phyloP scores from a whole-genome alignment of 805 yeast species.

The Wickerhamomyces ciferrii region DNA sequence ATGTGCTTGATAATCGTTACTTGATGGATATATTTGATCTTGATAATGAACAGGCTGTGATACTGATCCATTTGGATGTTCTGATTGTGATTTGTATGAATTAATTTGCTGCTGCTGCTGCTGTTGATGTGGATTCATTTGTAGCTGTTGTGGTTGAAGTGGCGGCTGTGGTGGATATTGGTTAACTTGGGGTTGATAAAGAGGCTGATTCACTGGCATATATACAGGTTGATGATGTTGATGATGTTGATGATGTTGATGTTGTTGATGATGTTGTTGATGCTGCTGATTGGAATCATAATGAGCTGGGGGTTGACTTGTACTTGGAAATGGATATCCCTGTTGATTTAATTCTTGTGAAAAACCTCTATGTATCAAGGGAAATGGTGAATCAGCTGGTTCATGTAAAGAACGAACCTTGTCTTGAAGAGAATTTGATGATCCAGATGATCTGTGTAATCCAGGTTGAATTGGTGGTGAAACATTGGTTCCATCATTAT shows the following conservation, averaged over 20 bases:
- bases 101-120: neutral
- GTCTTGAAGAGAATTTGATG: constrained; percentile 10
- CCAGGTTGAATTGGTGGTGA: constrained; percentile 5
- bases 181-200: too few relatives aligned
- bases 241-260: neutral
- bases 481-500: neutral
- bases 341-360: constrained; percentile 9
- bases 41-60: neutral
- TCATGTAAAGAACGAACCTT: constrained; percentile 18
- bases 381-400: constrained; percentile 11
- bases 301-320: neutral
- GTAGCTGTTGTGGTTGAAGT: neutral
- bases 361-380: neutral
- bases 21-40: neutral
- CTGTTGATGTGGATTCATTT: neutral
- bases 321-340: neutral
- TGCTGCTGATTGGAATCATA: neutral
- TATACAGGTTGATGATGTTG: too few relatives aligned
- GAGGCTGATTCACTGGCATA: too few relatives aligned
- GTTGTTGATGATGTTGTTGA: neutral
- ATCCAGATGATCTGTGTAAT: constrained; percentile 3
- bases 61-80: neutral
- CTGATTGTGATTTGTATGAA: neutral
- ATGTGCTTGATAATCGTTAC: neutral
- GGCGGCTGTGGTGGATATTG: neutral